Base-by-base conservation (phyloP, 768 basidiomycete genomes). In the Suillus brevipes region DNA sequence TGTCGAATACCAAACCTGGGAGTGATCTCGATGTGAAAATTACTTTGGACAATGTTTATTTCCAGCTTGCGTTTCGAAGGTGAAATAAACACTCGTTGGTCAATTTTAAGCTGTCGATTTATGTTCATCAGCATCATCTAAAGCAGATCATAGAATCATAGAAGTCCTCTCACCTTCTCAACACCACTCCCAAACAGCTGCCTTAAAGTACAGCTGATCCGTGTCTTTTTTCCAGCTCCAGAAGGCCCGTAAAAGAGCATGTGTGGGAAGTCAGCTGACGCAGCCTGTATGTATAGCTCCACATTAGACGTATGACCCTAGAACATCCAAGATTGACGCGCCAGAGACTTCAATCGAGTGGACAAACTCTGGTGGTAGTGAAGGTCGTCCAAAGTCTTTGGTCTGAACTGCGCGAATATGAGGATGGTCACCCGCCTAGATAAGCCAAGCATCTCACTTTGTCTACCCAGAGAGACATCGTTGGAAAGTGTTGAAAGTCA, bases 231-330 rank as follows among this genome's bases (percentile, higher is more conserved):
- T 18, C 97, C 97, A 16, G 97, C 95, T 25, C 97, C 97, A 5
- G 93, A 93, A 10, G 97, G 97, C 0, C 97, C 97, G 73, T 98
- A 99, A 80, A 99, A 97, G 2, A 99, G 86, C 81, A 97, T 89
- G 75, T 99, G 97, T 9, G 97, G 97, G 74, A 99, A 98, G 81
- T 99, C 96, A 1, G 94, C 93, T 1, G 93, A 90, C 1, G 88
- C 85, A 0, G 96, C 90, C 93, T 95, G 72, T 1, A 42, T 4
- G 12, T 13, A 13, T 45, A 9, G 64, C 53, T 65, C 28, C 60
- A 58, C 50, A 25, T 59, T 14, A 2, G 36, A 12, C 37, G 3
- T 36, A 60, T 12, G 20, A 23, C 25, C 25, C 6, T 38, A 55
- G 34, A 28, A 25, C 7, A 62, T 43, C 52, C 60, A 37, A 28